Evolutionary conservation across 179 eudicot genomes (phyloP), one percentile per base, ranked within the genome.

Genomic region (Kewa caespitosa): DNA sequence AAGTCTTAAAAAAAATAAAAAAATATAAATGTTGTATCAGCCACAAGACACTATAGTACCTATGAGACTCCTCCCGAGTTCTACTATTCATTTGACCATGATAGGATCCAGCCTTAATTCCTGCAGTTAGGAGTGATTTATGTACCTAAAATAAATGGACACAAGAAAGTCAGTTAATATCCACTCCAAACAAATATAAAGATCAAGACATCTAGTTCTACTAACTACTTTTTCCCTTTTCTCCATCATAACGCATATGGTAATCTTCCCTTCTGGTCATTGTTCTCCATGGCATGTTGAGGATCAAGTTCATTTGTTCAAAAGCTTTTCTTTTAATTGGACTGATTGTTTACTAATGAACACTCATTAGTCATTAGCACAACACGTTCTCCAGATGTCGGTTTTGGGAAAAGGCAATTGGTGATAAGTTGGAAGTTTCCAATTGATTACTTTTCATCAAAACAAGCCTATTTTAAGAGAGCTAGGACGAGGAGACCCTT

Each of bases 81-180:
- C 74, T 85, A 73, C 61, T 86, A 38, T 78, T 73, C 96, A 92
- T 84, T 88, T 87, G 94, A 70, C 97, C 97, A 88, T 92, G 92
- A 84, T 92, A 92, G 66, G 87, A 87, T 72, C 96, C 97, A 67
- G 89, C 86, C 77, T 86, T 83, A 37, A 92, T 83, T 83, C 93
- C 89, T 32, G 88, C 87, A 72, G 77, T 75, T 54, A 72, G 82
- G 69, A 92, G 92, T 75, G 78, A 74, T 71, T 85, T 77, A 78
- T 80, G 86, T 69, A 92, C 81, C 96, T 92, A 69, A 43, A 68
- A 70, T 70, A 27, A 54, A 76, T 30, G 36, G 22, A 38, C 48
- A 68, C 14, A 67, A 43, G 71, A 4, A 70, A 57, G 32, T 68
- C 64, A 79, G 38, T 76, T 22, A 17, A 37, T 57, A 43, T 38